Evolutionary conservation across 495 filamentous ascomycete genomes (phyloP).

Genomic region (Lepidopterella palustris): DNA sequence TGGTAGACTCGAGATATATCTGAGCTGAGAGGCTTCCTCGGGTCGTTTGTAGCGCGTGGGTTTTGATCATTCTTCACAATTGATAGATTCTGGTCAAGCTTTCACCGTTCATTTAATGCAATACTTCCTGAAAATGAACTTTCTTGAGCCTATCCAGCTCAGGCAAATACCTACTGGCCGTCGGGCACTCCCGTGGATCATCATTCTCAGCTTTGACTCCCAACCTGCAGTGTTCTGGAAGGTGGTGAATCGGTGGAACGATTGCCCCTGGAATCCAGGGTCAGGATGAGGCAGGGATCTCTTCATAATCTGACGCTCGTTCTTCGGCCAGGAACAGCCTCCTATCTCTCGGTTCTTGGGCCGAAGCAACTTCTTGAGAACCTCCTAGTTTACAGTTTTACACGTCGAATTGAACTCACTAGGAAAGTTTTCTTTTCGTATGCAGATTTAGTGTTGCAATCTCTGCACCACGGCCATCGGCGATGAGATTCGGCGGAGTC

Average conservation of each 20-base stretch:
- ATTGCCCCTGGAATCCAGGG: background rate
- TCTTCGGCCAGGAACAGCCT: background rate
- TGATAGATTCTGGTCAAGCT: background rate
- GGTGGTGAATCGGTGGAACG: background rate
- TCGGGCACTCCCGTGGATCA: too few relatives aligned
- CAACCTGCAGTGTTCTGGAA: background rate
- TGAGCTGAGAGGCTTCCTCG: background rate
- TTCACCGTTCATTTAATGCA: too few relatives aligned
- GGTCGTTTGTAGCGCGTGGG: background rate
- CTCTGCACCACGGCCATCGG: background rate
- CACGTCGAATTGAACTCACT: too few relatives aligned
- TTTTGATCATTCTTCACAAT: background rate
- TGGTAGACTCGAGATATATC: background rate
- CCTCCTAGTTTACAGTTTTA: too few relatives aligned
- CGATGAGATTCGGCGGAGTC: background rate
- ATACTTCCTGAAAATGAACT: too few relatives aligned
- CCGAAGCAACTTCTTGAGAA: background rate
- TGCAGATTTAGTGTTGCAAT: background rate
- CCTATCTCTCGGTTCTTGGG: background rate
- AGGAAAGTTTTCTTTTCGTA: background rate
- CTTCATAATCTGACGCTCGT: background rate
- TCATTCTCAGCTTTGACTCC: too few relatives aligned
- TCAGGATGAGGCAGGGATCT: background rate
- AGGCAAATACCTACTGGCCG: too few relatives aligned
- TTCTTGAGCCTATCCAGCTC: too few relatives aligned